phyloP scores from a whole-genome alignment of 2,329 filamentous ascomycete species.

The Fusarium euwallaceae region DNA sequence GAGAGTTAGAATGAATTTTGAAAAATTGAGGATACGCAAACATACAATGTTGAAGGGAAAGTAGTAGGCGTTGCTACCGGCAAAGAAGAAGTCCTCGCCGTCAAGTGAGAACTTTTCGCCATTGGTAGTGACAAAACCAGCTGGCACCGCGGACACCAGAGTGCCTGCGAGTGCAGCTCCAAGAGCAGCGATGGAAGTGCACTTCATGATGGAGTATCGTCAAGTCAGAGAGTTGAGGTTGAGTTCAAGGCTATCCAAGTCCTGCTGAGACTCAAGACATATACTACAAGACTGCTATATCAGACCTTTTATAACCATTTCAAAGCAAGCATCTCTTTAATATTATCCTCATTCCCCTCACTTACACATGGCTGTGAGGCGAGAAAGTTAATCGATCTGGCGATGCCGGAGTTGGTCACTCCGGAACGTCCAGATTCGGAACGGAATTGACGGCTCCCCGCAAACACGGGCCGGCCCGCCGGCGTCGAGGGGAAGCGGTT shows the following conservation, averaged over 20 bases:
- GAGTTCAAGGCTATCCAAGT: neutral
- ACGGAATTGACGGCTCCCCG: neutral
- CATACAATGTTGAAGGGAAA: slow-evolving; percentile 66
- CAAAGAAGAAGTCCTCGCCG: slow-evolving; percentile 68
- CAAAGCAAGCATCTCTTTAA: neutral
- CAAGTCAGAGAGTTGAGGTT: neutral
- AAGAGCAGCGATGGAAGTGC: slow-evolving; percentile 13
- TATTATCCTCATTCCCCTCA: slow-evolving; percentile 13
- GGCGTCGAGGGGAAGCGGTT: neutral
- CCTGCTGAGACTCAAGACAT: neutral
- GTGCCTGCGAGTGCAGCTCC: slow-evolving; percentile 9
- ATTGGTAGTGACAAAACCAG: slow-evolving; percentile 63
- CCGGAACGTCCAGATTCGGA: slow-evolving; percentile 33
- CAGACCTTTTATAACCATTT: slow-evolving; percentile 19
- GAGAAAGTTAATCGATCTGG: slow-evolving; percentile 24
- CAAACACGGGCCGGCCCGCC: neutral
- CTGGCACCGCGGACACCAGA: slow-evolving; percentile 30
- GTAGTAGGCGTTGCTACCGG: slow-evolving; percentile 69
- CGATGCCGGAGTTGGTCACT: slow-evolving; percentile 29
- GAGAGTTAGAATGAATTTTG: neutral
- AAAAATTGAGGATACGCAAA: neutral
- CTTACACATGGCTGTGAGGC: neutral
- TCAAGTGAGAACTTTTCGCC: slow-evolving; percentile 66
- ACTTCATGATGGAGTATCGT: slow-evolving; percentile 19
- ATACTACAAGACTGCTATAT: neutral